phyloP scores from a whole-genome alignment of 306 rosid species.

The Hylodesmum podocarpum region DNA sequence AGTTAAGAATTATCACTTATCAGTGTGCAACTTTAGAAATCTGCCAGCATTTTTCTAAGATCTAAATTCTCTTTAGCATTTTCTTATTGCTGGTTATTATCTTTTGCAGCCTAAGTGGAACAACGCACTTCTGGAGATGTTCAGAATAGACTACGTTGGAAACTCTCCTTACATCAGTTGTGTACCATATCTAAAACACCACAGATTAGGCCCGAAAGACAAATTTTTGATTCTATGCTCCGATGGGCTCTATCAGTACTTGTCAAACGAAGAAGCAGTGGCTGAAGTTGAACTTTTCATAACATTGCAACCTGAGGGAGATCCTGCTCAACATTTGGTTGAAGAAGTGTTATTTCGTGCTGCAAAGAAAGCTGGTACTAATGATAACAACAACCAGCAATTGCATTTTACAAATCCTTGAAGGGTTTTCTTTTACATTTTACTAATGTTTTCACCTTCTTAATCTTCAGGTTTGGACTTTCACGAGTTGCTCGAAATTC shows the following conservation, averaged over 20 bases:
- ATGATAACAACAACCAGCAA: background rate
- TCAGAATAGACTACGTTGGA: conserved; percentile 90
- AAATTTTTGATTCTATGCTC: conserved; percentile 87
- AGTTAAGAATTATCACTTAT: background rate
- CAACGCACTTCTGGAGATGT: conserved; percentile 85
- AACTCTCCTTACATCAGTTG: conserved; percentile 85
- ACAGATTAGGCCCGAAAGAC: conserved; percentile 86
- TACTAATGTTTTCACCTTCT: conserved; percentile 15
- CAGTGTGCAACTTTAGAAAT: background rate
- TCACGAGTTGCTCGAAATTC: conserved; percentile 91
- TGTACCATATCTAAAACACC: conserved; percentile 82
- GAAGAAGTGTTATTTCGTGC: conserved; percentile 96
- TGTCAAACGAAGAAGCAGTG: conserved; percentile 94
- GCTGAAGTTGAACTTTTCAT: conserved; percentile 94
- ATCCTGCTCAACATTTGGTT: conserved; percentile 94
- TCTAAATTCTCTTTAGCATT: too few relatives aligned
- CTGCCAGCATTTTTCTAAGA: conserved; percentile 1
- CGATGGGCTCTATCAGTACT: conserved; percentile 93
- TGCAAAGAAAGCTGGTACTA: conserved; percentile 87
- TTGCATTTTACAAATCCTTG: background rate
- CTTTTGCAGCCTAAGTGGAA: conserved; percentile 95
- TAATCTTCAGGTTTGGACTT: conserved; percentile 81
- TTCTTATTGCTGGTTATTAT: background rate
- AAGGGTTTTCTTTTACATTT: background rate
- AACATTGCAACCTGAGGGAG: conserved; percentile 94